Evolutionary conservation across 139 green algal species (phyloP).

Genomic region (Medakamo hakoo): DNA sequence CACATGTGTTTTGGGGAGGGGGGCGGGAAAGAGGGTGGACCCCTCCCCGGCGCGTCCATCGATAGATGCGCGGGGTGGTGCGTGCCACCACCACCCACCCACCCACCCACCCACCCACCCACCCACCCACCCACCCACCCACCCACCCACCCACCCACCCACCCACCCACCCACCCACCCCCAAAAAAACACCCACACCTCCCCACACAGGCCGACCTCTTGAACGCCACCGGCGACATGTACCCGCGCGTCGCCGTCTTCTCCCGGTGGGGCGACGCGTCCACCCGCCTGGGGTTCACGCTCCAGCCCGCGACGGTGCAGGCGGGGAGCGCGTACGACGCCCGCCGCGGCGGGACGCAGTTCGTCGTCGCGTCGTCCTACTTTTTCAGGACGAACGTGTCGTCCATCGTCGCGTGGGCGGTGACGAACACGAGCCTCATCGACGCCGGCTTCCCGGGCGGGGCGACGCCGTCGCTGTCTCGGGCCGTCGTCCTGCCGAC

Average conservation of each 20-base stretch:
- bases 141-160: too few relatives aligned
- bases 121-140: too few relatives aligned
- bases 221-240: background rate
- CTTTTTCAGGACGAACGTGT: background rate
- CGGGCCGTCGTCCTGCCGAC: background rate
- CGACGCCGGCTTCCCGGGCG: background rate
- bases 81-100: too few relatives aligned
- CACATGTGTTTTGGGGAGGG: too few relatives aligned
- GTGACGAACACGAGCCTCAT: background rate
- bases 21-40: too few relatives aligned
- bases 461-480: background rate
- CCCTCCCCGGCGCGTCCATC: too few relatives aligned
- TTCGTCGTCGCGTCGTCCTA: background rate
- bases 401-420: background rate
- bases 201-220: background rate
- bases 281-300: background rate
- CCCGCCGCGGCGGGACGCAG: background rate
- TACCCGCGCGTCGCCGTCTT: background rate
- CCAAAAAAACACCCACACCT: too few relatives aligned
- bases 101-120: too few relatives aligned
- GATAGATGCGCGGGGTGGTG: too few relatives aligned
- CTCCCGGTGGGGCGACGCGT: background rate
- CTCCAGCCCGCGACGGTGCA: background rate
- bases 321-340: background rate
- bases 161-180: too few relatives aligned